Evolutionary conservation across 2,329 filamentous ascomycete genomes (phyloP), one percentile per base, ranked within the genome.

Genomic region (Thermothelomyces thermophilus): DNA sequence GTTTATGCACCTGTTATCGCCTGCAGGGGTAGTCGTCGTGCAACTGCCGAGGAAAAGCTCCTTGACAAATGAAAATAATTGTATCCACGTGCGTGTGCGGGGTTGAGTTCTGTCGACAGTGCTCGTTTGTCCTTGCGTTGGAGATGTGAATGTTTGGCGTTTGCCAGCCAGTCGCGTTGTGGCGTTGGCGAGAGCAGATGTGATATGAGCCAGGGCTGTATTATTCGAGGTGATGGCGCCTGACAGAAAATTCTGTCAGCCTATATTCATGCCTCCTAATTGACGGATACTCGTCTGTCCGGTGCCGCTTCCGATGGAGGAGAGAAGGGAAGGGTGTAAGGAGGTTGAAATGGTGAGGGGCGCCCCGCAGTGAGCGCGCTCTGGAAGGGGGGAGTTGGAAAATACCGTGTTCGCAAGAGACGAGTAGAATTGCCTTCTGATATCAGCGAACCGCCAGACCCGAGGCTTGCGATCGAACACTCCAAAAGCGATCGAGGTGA

Each of bases 201-300:
- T 14, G 30, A 24, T 44, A 40, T 24, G 47, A 49, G 34, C 28
- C 28, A 10, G 24, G 16, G 37, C 16, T 14, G 14, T 31, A 16
- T 20, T 30, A 56, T 54, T 57, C 50, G 58, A 54, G 36, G 41
- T 53, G 47, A 57, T 42, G 52, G 42, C 26, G 39, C 55, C 51
- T 54, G 46, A 44, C 35, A 36, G 49, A n/a, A 41, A 54, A 54
- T 45, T 55, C 56, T 58, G 53, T 61, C 50, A 61, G 57, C 52
- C 42, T 58, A 5, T 9, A 26, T 35, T 52, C 54, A 58, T 56
- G 58, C 53, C 48, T 50, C 39, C 11, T 43, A n/a, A 17, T 19
- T 33, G n/a, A n/a, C 39, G 14, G 39, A 20, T 31, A 24, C 24
- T 36, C 24, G 20, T 36, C 39, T 51, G 34, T 14, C 30, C 35